These are phyloP conservation scores for Periconia sp. DNA, from an alignment of 2,329 filamentous ascomycete species.

Conservation along the genomic window DNA sequence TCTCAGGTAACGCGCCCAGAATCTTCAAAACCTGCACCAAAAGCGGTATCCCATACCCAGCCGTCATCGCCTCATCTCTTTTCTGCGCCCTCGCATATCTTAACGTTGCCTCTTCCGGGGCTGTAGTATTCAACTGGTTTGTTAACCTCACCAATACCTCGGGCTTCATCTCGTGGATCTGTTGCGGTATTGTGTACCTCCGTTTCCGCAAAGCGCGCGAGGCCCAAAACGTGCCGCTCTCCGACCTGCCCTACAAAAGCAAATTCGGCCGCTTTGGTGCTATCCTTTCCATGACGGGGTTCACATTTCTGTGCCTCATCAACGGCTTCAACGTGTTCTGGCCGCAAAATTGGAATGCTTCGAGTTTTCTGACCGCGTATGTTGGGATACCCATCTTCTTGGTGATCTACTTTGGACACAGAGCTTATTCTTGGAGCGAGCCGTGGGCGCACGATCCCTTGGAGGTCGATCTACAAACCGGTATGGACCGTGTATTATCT, in stretches of 20 bases:
- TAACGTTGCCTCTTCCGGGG: constrained; percentile 48
- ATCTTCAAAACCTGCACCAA: constrained; percentile 63
- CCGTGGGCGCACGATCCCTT: constrained; percentile 54
- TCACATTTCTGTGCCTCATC: constrained; percentile 66
- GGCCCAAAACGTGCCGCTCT: constrained; percentile 50
- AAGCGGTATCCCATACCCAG: constrained; percentile 58
- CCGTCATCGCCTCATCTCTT: constrained; percentile 47
- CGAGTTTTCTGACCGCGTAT: constrained; percentile 67
- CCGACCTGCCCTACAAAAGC: constrained; percentile 57
- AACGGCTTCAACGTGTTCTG: constrained; percentile 79
- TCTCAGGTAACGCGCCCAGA: constrained; percentile 66
- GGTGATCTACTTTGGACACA: constrained; percentile 56
- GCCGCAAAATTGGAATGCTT: constrained; percentile 62
- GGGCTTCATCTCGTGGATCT: constrained; percentile 57
- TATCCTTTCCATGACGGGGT: constrained; percentile 59
- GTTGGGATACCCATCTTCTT: constrained; percentile 66
- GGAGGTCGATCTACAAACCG: constrained; percentile 57
- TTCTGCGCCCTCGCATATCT: constrained; percentile 54
- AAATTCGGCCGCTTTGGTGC: constrained; percentile 65
- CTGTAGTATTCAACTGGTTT: constrained; percentile 66
- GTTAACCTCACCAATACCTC: constrained; percentile 66
- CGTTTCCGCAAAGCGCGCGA: constrained; percentile 62
- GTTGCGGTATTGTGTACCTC: constrained; percentile 59
- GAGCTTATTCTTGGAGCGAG: constrained; percentile 50
- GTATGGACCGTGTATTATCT: constrained; percentile 31